Evolutionary conservation across 2,329 filamentous ascomycete species (phyloP), one percentile per base, ranked within the genome.

Genomic region (Seiridium unicorne): DNA sequence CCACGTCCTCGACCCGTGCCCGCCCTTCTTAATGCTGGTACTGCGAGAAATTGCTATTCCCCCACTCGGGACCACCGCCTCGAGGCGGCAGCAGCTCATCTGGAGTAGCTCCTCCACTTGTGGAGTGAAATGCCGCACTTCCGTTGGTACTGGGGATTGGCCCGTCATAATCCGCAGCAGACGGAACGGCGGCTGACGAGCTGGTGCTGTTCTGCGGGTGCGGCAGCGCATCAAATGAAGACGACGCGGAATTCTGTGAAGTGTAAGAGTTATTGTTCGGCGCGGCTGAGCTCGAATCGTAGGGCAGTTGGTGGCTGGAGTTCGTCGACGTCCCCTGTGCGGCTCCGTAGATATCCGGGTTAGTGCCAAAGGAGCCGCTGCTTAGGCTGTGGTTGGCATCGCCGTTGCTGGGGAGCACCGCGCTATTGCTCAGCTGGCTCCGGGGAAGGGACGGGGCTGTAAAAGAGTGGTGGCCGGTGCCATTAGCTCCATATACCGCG

Each of bases 261-360:
- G 36, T 31, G 18, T 55, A 55, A 4, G 51, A 34, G 5, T 11
- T 44, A 31, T 26, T 55, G 38, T 55, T 55, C 8, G 36, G 38
- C 42, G 51, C 36, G 5, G 51, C 51, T 18, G 51, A 55, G 38
- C 36, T 55, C 38, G 51, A 55, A 55, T 55, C 51, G 51, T 55
- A 55, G 8, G 18, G 26, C 11, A 42, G 13, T 10, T 57, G 55
- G 9, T 57, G 55, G 42, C 40, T 48, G 18, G 55, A 48, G 35
- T 38, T 32, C n/a, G 18, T 44, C 4, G 55, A 57, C 10, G 40
- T 38, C 26, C 18, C 31, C 31, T 46, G 42, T 10, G 18, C 18
- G 18, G 18, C 26, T 10, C 44, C 55, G 42, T 44, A 57, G 7
- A 57, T 18, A 46, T 57, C 40, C 8, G n/a, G 40, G 11, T 13